phyloP scores from a whole-genome alignment of 179 eudicot genomes.

The Pouteria campechiana region DNA sequence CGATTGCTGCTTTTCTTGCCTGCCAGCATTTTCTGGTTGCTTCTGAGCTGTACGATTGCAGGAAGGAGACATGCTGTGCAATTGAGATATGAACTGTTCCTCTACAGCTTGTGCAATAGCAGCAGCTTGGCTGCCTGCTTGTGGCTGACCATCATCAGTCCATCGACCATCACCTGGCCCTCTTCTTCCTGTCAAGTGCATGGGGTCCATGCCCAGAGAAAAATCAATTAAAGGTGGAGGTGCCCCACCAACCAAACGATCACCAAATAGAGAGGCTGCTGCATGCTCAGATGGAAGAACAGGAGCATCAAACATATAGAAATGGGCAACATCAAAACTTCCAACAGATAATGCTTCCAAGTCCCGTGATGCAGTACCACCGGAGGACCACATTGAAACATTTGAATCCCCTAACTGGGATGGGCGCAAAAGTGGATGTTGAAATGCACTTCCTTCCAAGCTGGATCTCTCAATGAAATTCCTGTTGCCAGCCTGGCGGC shows the following conservation, averaged over 20 bases:
- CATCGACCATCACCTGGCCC: constrained; percentile 98
- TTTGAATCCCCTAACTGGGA: constrained; percentile 49
- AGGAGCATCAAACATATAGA: constrained; percentile 91
- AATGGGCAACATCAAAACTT: constrained; percentile 53
- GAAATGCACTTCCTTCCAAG: constrained; percentile 61
- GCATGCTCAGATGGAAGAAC: constrained; percentile 68
- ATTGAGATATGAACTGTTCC: constrained; percentile 62
- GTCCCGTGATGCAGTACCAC: constrained; percentile 57
- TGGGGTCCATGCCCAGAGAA: constrained; percentile 83
- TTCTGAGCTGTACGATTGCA: constrained; percentile 28
- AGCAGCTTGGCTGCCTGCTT: constrained; percentile 81
- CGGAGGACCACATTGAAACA: constrained; percentile 54
- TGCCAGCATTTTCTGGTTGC: constrained; percentile 30
- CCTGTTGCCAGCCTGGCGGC: constrained; percentile 75
- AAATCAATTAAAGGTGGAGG: constrained; percentile 67
- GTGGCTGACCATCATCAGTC: constrained; percentile 99
- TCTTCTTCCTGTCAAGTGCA: constrained; percentile 67
- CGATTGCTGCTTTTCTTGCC: constrained; percentile 22
- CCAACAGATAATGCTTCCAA: constrained; percentile 56
- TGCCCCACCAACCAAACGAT: constrained; percentile 54
- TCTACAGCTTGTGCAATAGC: constrained; percentile 81
- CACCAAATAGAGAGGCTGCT: constrained; percentile 59
- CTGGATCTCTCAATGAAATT: constrained; percentile 54
- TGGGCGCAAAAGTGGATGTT: constrained; percentile 88
- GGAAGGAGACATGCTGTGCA: constrained; percentile 34